Evolutionary conservation across 75 land plant species (phyloP).

Genomic region (Chamaecyparis obtusa): DNA sequence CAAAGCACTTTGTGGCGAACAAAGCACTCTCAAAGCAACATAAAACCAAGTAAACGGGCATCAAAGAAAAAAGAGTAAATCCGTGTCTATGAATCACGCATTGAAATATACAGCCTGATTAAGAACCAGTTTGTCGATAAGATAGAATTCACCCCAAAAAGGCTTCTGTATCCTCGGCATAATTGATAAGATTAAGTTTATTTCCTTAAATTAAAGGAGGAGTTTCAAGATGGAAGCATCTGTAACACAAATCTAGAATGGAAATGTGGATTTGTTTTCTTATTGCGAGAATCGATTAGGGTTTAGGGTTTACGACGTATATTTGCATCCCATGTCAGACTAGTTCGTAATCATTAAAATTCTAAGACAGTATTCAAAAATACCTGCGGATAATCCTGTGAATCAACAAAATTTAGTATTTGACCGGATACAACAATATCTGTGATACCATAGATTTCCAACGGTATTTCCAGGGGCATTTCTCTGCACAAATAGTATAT

Average conservation of each 20-base stretch:
- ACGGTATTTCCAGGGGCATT: constrained; percentile 1
- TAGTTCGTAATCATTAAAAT: background rate
- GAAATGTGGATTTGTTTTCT: background rate
- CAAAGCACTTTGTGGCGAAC: no score
- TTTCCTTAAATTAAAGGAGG: background rate
- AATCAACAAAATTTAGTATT: constrained; percentile 9
- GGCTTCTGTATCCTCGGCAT: background rate
- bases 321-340: background rate
- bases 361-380: background rate
- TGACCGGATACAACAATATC: constrained; percentile 8
- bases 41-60: background rate
- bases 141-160: background rate
- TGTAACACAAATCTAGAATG: background rate
- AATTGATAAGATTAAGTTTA: background rate
- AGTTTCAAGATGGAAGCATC: background rate
- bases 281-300: background rate
- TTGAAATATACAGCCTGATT: background rate
- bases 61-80: background rate
- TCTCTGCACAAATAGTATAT: background rate
- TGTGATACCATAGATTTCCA: constrained; percentile 6
- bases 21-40: no score
- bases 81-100: background rate
- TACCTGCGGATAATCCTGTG: constrained; percentile 10
- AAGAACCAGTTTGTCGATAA: background rate
- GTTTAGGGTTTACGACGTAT: background rate